These are phyloP conservation scores for Pichia cephalocereana DNA, from an alignment of 805 yeast genomes.

Conservation along the genomic window DNA sequence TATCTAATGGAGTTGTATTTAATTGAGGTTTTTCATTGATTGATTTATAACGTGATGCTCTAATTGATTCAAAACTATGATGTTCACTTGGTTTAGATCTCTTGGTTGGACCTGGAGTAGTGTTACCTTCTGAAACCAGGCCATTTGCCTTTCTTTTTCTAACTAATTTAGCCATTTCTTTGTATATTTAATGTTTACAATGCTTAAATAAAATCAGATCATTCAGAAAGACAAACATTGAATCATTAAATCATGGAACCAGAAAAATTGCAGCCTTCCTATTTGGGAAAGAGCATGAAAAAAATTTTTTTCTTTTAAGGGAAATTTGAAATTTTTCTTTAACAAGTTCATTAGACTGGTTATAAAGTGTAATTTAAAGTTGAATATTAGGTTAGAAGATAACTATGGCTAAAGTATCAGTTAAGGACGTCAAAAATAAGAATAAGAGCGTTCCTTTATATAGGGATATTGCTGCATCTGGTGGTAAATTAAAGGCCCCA, in stretches of 20 bases:
- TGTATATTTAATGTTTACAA: background rate
- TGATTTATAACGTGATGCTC: constrained; percentile 41
- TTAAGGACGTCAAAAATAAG: constrained; percentile 40
- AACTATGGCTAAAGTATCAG: constrained; percentile 58
- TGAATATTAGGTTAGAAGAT: background rate
- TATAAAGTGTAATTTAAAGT: no score
- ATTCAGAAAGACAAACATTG: background rate
- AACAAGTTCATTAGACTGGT: background rate
- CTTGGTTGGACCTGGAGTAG: constrained; percentile 20
- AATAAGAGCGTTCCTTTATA: constrained; percentile 76
- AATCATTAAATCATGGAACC: no score
- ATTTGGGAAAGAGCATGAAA: background rate
- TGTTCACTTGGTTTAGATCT: constrained; percentile 20
- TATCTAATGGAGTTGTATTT: constrained; percentile 47
- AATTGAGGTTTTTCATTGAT: constrained; percentile 31
- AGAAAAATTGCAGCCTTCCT: background rate
- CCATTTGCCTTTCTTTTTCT: constrained; percentile 13
- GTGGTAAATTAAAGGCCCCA: constrained; percentile 53
- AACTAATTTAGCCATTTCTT: constrained; percentile 34
- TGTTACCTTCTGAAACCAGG: constrained; percentile 14
- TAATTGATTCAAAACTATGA: constrained; percentile 34
- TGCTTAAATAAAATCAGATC: background rate
- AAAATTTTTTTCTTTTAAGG: background rate
- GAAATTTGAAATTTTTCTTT: no score
- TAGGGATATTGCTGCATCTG: constrained; percentile 65